These are phyloP conservation scores for Thielaviopsis populi DNA, from an alignment of 2,329 filamentous ascomycete species.

Conservation along the genomic window DNA sequence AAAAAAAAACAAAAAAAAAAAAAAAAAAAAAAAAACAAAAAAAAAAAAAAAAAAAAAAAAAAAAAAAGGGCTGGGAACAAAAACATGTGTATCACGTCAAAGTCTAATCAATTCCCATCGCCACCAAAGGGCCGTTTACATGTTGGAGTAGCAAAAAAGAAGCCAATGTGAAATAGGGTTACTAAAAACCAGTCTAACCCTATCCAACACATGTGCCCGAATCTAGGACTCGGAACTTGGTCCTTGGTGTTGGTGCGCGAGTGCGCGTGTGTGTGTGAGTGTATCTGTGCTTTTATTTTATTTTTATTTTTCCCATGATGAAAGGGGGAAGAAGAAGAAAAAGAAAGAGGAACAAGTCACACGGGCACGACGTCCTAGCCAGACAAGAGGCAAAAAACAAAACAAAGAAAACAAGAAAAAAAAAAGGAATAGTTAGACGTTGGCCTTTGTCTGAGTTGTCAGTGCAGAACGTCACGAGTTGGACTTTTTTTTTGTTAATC, in stretches of 20 bases:
- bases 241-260: no score
- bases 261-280: no score
- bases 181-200: not conserved
- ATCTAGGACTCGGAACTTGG: not conserved
- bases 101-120: not conserved
- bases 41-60: not conserved
- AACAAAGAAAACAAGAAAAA: not conserved
- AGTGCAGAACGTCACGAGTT: not conserved
- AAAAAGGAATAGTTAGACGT: not conserved
- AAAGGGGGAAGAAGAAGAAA: no score
- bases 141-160: not conserved
- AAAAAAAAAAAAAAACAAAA: not conserved
- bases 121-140: not conserved
- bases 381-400: not conserved
- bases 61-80: not conserved
- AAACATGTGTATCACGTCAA: not conserved
- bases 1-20: not conserved
- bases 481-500: no score
- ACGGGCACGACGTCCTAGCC: not conserved
- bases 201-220: not conserved
- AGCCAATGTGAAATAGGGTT: not conserved
- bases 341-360: not conserved
- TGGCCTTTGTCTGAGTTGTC: not conserved
- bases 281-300: no score
- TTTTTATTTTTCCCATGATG: no score